Evolutionary conservation across 75 land plant species (phyloP), one percentile per base, ranked within the genome.

Genomic region (Cupressus sempervirens): DNA sequence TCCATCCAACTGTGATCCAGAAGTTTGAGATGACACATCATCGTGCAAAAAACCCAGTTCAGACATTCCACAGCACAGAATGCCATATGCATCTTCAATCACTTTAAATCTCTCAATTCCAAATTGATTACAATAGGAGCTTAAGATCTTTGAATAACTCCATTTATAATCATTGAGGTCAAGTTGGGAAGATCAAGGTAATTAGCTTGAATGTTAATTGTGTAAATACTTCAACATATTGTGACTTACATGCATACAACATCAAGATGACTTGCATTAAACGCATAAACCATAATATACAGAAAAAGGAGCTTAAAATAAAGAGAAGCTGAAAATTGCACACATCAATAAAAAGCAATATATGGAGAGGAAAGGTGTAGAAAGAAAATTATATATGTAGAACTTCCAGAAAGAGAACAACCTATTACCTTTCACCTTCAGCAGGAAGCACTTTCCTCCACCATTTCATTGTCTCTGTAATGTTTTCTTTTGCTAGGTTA

Each of bases 391-490:
- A 67, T 23, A n/a, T 7, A 7, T 7, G 30, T 30, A 29, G 30
- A 76, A 26, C 48, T 18, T 26, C 10, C 16, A 76, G 23, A 7
- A 77, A 18, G 38, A 77, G n/a, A 16, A 41, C n/a, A 77, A 41
- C n/a, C 41, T 77, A 41, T 23, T 41, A 92, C 75, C 89, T 82
- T 85, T 84, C 74, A 54, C 73, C 89, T 81, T 72, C 82, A 13
- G 20, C 23, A n/a, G 86, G 83, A 29, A 93, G 84, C 86, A 88
- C 86, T 77, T 91, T 90, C 81, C 35, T 82, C 94, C 94, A 93
- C 93, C 91, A 91, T 48, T 85, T 80, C 70, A 89, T 87, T 14
- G 90, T 87, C 38, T 91, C 94, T 43, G 84, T 62, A 81, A 89
- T 30, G 34, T 88, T 83, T 84, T 90, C 85, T 67, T 84, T 83